Evolutionary conservation across 352 stramenopile species (phyloP), one percentile per base, ranked within the genome.

Genomic region (Phytophthora pinifolia): DNA sequence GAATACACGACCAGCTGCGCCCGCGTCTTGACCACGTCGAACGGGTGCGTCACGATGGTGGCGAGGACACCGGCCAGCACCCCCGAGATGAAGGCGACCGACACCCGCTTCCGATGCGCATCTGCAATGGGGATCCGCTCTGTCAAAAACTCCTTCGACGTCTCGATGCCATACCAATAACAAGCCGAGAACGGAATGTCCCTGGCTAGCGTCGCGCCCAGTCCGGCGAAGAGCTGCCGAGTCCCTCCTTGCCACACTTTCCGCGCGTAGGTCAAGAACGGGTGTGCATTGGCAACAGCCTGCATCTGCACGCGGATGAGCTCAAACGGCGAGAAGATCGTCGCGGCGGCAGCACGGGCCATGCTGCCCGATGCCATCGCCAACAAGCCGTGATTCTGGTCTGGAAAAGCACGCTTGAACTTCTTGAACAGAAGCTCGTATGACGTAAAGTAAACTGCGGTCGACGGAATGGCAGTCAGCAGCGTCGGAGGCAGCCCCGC

Each of bases 21-120:
- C 13, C 92, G 77, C 10, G 93, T 98, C 70, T 98, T 99, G 62
- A 98, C 70, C 44, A 98, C 93, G 68, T 98, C 94, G 54, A 98
- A 96, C 27, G 96, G 94, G 10, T 96, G 97, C 9, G 94, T 98
- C n/a, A 75, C 61, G 12, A 93, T 62, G 4, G 93, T 93, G 27
- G 96, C 92, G 27, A 98, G 67, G 0, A 85, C 63, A 32, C 94
- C 92, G 0, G 88, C 81, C 6, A 74, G 54, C 27, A 93, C 70
- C 9, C 93, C 92, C 39, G 88, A 84, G 3, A 97, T 39, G 43
- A 98, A 92, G 12, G 90, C 80, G 30, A 92, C 74, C 0, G 58
- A 60, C 7, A 89, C 68, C 2, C 69, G 67, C 20, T 59, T 70
- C 32, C 59, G 36, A 14, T 69, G 43, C 0, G 49, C 30, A 30